These are phyloP conservation scores for Aspergillus tanneri DNA, from an alignment of 2,329 filamentous ascomycete species.

Conservation along the genomic window DNA sequence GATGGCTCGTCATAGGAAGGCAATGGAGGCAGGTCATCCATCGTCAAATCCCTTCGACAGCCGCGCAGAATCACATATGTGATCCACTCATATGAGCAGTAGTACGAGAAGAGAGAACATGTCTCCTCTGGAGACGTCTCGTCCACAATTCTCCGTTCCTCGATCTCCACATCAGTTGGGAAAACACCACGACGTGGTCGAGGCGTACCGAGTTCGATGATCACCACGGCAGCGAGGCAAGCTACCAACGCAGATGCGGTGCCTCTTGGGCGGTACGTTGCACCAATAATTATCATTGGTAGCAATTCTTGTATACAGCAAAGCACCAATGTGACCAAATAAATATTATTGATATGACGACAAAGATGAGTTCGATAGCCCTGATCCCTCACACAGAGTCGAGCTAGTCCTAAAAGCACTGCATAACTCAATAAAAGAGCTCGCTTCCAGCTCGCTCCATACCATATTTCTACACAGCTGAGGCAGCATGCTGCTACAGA, in stretches of 20 bases:
- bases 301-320: constrained; percentile 23
- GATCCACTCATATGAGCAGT: constrained; percentile 36
- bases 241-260: constrained; percentile 20
- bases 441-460: constrained; percentile 20
- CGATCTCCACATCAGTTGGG: constrained; percentile 18
- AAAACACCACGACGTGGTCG: constrained; percentile 17
- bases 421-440: constrained; percentile 26
- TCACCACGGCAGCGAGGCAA: constrained; percentile 19
- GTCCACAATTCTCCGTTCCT: constrained; percentile 8
- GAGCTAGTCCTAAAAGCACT: constrained; percentile 20
- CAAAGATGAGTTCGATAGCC: constrained; percentile 16
- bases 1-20: constrained; percentile 32
- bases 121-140: constrained; percentile 32
- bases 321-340: constrained; percentile 19
- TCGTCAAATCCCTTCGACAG: constrained; percentile 27
- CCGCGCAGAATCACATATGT: constrained; percentile 33
- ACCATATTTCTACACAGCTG: constrained; percentile 12
- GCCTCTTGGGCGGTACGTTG: constrained; percentile 15
- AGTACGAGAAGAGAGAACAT: constrained; percentile 34
- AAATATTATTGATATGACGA: constrained; percentile 27
- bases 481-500: constrained; percentile 19
- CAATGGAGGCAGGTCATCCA: constrained; percentile 34
- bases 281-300: constrained; percentile 27
- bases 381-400: constrained; percentile 18
- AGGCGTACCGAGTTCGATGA: constrained; percentile 18